Evolutionary conservation across 2,329 filamentous ascomycete species (phyloP).

Genomic region (Fusarium duplospermum): DNA sequence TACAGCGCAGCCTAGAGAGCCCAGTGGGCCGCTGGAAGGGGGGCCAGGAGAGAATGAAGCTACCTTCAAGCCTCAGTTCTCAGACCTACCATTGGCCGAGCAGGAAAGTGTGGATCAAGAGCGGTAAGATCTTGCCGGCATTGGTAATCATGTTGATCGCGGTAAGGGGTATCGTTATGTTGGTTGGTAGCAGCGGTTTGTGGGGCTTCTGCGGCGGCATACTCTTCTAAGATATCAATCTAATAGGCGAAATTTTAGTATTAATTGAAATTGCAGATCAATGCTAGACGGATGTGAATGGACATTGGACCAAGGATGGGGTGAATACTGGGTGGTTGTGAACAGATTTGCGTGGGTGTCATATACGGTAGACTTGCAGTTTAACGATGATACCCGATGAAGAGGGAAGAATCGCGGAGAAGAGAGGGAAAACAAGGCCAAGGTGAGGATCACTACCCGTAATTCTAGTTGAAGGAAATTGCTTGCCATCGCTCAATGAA

Average conservation of each 20-base stretch:
- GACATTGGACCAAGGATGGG: not conserved
- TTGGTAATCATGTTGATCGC: not conserved
- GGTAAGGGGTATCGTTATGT: not conserved
- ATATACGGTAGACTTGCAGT: not conserved
- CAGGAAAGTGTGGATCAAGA: not conserved
- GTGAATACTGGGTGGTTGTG: not conserved
- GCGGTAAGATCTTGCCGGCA: not conserved
- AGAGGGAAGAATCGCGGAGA: not conserved
- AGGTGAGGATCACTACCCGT: rapidly evolving
- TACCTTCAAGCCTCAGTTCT: not conserved
- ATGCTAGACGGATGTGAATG: not conserved
- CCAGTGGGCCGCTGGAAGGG: not conserved
- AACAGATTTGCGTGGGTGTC: not conserved
- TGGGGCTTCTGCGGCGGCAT: not conserved
- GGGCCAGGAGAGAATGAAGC: not conserved
- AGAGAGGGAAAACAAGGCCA: not conserved
- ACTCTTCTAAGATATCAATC: not conserved
- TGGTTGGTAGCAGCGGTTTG: not conserved
- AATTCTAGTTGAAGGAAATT: not conserved
- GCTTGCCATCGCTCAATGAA: not conserved
- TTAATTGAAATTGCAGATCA: not conserved
- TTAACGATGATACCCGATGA: not conserved
- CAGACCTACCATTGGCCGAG: not conserved
- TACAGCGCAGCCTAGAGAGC: not conserved
- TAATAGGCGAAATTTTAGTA: not conserved